These are phyloP conservation scores for Fragilariopsis cylindrus DNA, from an alignment of 108 stramenopile genomes.

Conservation along the genomic window DNA sequence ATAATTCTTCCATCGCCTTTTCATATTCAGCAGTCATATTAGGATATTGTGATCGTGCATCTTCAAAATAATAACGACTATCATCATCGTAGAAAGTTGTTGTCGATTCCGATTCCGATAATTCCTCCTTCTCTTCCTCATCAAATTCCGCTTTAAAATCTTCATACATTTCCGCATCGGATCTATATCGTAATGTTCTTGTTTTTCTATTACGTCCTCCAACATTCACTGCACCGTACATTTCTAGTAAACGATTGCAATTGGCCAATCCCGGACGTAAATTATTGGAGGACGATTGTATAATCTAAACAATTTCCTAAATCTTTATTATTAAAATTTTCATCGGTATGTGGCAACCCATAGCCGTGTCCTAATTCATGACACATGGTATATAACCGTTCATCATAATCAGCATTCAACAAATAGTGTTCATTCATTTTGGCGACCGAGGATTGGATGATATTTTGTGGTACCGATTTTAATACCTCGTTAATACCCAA, in stretches of 20 bases:
- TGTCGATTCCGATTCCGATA: too few species aligned
- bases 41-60: neutral
- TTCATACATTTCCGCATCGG: constrained; percentile 7
- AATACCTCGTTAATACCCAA: constrained; percentile 72
- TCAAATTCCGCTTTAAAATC: neutral
- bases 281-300: constrained; percentile 58
- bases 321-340: constrained; percentile 64
- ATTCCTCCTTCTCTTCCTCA: neutral
- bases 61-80: neutral
- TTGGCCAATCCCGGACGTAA: constrained; percentile 56
- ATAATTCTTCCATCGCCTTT: constrained; percentile 16
- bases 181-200: neutral
- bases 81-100: neutral
- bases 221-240: constrained; percentile 54
- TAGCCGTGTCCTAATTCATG: constrained; percentile 64
- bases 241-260: constrained; percentile 39
- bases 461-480: neutral
- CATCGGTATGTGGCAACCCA: constrained; percentile 84
- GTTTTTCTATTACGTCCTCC: neutral
- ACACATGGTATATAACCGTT: constrained; percentile 55
- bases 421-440: constrained; percentile 86
- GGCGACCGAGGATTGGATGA: constrained; percentile 56
- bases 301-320: constrained; percentile 82
- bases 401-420: constrained; percentile 46
- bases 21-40: constrained; percentile 11